Evolutionary conservation across 2,329 filamentous ascomycete genomes (phyloP).

Genomic region (Sporothrix humicola): DNA sequence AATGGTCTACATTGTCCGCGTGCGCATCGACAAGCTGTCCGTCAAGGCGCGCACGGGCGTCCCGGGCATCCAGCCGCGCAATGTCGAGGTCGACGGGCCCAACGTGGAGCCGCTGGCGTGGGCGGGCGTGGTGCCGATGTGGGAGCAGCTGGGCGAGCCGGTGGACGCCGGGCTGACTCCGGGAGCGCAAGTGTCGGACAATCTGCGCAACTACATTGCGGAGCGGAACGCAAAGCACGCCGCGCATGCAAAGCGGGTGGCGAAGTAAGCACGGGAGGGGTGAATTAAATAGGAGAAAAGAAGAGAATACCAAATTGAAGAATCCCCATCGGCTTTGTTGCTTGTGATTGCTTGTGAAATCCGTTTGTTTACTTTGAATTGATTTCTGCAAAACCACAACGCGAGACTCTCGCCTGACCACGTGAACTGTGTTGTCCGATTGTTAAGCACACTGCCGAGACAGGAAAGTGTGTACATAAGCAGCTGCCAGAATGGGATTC

Average conservation of each 20-base stretch:
- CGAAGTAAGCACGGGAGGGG: not conserved
- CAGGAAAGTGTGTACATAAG: too few species aligned
- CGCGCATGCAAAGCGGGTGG: slow-evolving; percentile 26
- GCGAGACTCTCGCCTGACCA: not conserved
- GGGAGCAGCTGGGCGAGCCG: slow-evolving; percentile 37
- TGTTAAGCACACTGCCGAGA: not conserved
- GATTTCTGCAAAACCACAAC: not conserved
- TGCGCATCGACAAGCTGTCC: slow-evolving; percentile 35
- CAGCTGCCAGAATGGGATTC: not conserved
- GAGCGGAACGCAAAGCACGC: slow-evolving; percentile 32
- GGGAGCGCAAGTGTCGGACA: slow-evolving; percentile 28
- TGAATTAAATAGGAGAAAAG: not conserved
- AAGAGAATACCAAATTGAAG: not conserved
- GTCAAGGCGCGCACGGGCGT: slow-evolving; percentile 36
- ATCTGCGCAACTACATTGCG: slow-evolving; percentile 28
- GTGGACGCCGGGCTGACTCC: slow-evolving; percentile 36
- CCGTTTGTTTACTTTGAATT: not conserved
- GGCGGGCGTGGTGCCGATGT: slow-evolving; percentile 38
- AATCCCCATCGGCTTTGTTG: too few species aligned
- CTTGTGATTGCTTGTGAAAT: too few species aligned
- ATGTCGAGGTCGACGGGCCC: slow-evolving; percentile 34
- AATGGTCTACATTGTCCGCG: slow-evolving; percentile 36
- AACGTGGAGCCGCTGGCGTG: slow-evolving; percentile 30
- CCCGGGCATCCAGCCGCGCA: slow-evolving; percentile 37
- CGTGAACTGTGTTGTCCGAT: not conserved